These are phyloP conservation scores for Xylaria acuta DNA, from an alignment of 495 filamentous ascomycete genomes.

Conservation along the genomic window DNA sequence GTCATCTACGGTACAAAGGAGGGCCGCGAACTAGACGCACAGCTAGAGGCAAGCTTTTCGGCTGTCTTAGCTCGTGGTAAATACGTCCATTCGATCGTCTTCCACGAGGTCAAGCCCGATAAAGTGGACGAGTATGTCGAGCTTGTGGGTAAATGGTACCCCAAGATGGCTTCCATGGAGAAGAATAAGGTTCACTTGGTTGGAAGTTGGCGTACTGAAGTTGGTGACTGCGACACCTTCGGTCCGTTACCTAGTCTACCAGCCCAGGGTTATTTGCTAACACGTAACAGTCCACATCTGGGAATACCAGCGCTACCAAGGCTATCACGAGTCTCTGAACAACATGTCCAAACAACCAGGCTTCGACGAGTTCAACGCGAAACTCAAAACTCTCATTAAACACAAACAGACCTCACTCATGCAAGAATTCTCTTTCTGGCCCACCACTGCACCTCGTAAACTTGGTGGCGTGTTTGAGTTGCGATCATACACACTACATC, in stretches of 20 bases:
- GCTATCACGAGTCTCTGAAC: constrained; percentile 91
- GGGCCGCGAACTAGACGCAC: constrained; percentile 86
- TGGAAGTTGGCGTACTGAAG: constrained; percentile 97
- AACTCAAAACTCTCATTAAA: constrained; percentile 80
- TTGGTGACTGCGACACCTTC: constrained; percentile 97
- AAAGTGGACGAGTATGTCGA: constrained; percentile 94
- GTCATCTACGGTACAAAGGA: constrained; percentile 97
- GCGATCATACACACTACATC: constrained; percentile 94
- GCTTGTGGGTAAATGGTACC: constrained; percentile 92
- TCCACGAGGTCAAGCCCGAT: constrained; percentile 95
- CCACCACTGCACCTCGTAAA: constrained; percentile 85
- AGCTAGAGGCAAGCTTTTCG: constrained; percentile 93
- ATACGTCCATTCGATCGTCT: constrained; percentile 97
- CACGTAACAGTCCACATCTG: constrained; percentile 84
- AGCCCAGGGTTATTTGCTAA: constrained; percentile 20
- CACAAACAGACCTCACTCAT: constrained; percentile 89
- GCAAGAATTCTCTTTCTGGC: constrained; percentile 99
- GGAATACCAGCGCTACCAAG: constrained; percentile 98
- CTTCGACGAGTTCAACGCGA: constrained; percentile 78
- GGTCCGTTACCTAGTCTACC: constrained; percentile 61
- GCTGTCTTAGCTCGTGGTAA: constrained; percentile 94
- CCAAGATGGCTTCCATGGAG: constrained; percentile 75
- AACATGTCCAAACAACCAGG: constrained; percentile 79
- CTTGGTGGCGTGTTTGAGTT: constrained; percentile 96
- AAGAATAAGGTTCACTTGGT: constrained; percentile 95